These are phyloP conservation scores for Aspergillus nidulans DNA, from an alignment of 495 filamentous ascomycete species.

Conservation along the genomic window DNA sequence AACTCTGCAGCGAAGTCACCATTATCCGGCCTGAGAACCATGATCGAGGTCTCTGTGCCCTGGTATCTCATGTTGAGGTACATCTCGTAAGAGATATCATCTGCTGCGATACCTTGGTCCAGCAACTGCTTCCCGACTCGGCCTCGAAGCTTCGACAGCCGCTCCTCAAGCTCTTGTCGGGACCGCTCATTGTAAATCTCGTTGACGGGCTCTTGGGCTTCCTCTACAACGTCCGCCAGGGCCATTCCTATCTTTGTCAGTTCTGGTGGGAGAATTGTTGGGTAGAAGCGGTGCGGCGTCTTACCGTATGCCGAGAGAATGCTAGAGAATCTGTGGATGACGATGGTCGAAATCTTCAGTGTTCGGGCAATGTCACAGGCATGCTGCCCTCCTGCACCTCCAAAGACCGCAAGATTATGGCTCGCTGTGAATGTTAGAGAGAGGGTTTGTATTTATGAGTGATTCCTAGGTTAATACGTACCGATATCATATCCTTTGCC, in stretches of 20 bases:
- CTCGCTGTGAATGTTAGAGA: constrained; percentile 53
- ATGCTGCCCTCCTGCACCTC: constrained; percentile 93
- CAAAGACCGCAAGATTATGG: constrained; percentile 87
- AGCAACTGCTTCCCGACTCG: neutral
- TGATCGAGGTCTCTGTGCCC: constrained; percentile 46
- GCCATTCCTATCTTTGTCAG: constrained; percentile 59
- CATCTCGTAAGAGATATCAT: constrained; percentile 34
- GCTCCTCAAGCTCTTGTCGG: neutral
- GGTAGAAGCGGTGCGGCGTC: neutral
- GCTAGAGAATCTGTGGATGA: constrained; percentile 89
- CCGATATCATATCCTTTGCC: constrained; percentile 77
- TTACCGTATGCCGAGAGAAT: constrained; percentile 83
- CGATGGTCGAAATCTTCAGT: constrained; percentile 80
- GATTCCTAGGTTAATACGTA: neutral
- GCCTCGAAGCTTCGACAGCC: constrained; percentile 10
- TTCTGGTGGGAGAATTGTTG: neutral
- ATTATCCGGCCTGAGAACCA: constrained; percentile 43
- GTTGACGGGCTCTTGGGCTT: constrained; percentile 85
- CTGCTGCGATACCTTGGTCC: constrained; percentile 26
- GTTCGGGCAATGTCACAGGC: constrained; percentile 91
- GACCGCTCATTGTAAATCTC: constrained; percentile 22
- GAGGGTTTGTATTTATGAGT: neutral
- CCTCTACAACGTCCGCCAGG: constrained; percentile 89
- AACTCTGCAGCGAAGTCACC: constrained; percentile 57
- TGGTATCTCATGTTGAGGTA: constrained; percentile 49